Evolutionary conservation across 1,284 basidiomycete species (phyloP), one percentile per base, ranked within the genome.

Genomic region (Heterobasidion parviporum): DNA sequence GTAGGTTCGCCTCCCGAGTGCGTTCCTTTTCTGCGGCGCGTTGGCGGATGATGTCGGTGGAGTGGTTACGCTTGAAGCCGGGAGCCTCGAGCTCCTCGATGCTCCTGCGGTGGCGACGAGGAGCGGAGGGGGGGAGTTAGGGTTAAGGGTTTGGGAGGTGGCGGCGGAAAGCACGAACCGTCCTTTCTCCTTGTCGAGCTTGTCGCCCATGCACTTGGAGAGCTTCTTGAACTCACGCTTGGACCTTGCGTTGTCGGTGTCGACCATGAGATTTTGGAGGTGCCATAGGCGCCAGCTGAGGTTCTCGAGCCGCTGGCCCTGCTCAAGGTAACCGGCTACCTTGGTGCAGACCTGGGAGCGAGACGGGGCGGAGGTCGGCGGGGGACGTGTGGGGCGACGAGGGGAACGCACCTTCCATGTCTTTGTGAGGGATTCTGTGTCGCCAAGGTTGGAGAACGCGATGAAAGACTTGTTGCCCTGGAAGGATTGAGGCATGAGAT

Each of bases 381-480:
- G 16, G 52, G 45, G 49, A 18, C 43, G 54, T 10, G 10, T 26
- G 16, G 38, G 47, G 35, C 5, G 26, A 53, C 38, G 52, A 45
- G 51, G 47, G 38, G 47, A 35, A 65, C 70, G 53, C 1, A 87
- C 89, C 80, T 91, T 91, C 89, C 89, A 92, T 63, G 89, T 92
- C 76, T 84, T 88, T 55, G 89, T 89, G 68, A 92, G 75, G 58
- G 87, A 80, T 68, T 91, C 89, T 57, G 80, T 76, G 74, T 92
- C 89, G 74, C 79, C 75, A 70, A 92, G 81, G 73, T 91, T 89
- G 69, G 85, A 87, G 74, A 92, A 91, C 59, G 89, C 87, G 70
- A 91, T 87, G 71, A 92, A 92, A 69, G 89, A 90, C 77, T 90
- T 91, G 80, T 91, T 91, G 72, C 89, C 89, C 87, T 90, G 65